Evolutionary conservation across 495 filamentous ascomycete species (phyloP).

Genomic region (Penicillium bialowiezense): DNA sequence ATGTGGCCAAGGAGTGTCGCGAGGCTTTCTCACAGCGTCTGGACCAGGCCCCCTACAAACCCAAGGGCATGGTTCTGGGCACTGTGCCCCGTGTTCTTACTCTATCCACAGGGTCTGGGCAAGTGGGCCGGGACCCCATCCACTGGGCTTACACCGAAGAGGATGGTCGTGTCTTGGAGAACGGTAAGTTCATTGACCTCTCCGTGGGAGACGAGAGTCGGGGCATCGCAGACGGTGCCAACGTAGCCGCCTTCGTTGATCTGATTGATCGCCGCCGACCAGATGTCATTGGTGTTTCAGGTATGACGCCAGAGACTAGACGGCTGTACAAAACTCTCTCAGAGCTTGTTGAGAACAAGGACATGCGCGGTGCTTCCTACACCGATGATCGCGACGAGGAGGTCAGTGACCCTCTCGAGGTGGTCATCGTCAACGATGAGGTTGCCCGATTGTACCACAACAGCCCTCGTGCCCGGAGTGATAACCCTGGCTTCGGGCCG

Average conservation of each 20-base stretch:
- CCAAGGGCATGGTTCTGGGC: constrained; percentile 86
- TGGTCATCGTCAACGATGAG: constrained; percentile 92
- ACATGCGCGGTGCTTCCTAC: constrained; percentile 70
- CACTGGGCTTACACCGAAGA: constrained; percentile 93
- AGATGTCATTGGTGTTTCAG: constrained; percentile 85
- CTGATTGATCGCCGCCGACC: constrained; percentile 73
- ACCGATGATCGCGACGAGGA: constrained; percentile 60
- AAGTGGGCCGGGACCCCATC: constrained; percentile 71
- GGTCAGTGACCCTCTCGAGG: constrained; percentile 71
- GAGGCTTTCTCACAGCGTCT: constrained; percentile 82
- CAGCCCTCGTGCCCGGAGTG: constrained; percentile 73
- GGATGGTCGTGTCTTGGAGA: constrained; percentile 82
- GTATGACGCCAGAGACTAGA: constrained; percentile 86
- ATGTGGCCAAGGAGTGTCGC: constrained; percentile 75
- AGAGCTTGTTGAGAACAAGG: constrained; percentile 68
- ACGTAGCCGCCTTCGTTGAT: constrained; percentile 67
- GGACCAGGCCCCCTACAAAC: constrained; percentile 94
- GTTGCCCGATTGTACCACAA: constrained; percentile 91
- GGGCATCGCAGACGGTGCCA: constrained; percentile 57
- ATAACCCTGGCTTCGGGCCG: constrained; percentile 74
- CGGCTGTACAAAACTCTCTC: constrained; percentile 76
- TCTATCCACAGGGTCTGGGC: constrained; percentile 74
- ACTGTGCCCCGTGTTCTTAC: constrained; percentile 84
- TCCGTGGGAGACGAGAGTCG: constrained; percentile 65
- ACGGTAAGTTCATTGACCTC: constrained; percentile 80